These are phyloP conservation scores for Penicillium ochrochloron DNA, from an alignment of 495 filamentous ascomycete species.

Conservation along the genomic window DNA sequence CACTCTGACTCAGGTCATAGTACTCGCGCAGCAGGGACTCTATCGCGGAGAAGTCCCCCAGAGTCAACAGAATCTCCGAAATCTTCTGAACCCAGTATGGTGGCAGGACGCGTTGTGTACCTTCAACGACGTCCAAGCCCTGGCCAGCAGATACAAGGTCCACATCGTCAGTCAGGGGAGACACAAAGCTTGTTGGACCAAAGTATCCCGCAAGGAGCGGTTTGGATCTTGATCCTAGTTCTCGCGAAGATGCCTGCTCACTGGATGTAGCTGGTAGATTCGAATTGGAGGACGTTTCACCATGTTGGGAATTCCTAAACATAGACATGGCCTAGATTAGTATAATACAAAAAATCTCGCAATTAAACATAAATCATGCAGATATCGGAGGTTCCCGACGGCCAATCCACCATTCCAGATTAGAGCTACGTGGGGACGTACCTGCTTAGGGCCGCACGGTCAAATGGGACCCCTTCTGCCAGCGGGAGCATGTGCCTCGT, in stretches of 20 bases:
- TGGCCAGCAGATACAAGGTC: constrained; percentile 21
- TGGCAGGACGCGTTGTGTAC: constrained; percentile 22
- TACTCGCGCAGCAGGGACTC: constrained; percentile 33
- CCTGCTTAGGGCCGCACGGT: background rate
- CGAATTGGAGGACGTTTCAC: background rate
- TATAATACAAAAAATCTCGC: no score
- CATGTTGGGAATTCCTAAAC: background rate
- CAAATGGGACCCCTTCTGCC: constrained; percentile 16
- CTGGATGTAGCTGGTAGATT: background rate
- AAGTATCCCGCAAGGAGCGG: constrained; percentile 36
- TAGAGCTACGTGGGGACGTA: background rate
- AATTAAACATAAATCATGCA: background rate
- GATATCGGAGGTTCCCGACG: background rate
- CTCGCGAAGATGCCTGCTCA: background rate
- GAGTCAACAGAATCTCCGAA: constrained; percentile 22
- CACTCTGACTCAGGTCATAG: constrained; percentile 32
- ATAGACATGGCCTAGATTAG: background rate
- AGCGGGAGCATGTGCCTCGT: constrained; percentile 15
- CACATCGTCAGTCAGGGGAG: constrained; percentile 27
- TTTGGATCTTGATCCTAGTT: background rate
- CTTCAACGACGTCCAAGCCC: constrained; percentile 8
- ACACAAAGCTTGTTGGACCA: constrained; percentile 40
- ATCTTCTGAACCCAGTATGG: constrained; percentile 35
- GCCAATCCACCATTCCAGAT: background rate
- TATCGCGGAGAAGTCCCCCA: constrained; percentile 29